Percentiles rank a stretch among this genome's conserved stretches.
Evolutionary conservation across 371 early-diverging fungal genomes (phyloP).

Genomic region (Rhizopus arrhizus): DNA sequence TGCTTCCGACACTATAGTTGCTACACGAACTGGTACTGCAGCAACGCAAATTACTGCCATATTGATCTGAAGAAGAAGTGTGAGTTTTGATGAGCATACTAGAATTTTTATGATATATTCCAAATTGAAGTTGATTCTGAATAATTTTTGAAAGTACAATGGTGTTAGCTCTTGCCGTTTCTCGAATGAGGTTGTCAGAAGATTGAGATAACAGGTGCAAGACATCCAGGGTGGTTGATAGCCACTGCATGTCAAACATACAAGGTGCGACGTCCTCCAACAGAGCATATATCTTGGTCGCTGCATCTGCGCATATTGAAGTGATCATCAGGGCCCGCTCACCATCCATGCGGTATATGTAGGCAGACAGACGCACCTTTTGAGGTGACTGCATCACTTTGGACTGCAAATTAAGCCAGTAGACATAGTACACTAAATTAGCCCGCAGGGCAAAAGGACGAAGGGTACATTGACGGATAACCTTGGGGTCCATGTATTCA

Average conservation of each 20-base stretch:
- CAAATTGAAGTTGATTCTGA: neutral
- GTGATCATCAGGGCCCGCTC: conserved; percentile 38
- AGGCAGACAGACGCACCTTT: conserved; percentile 24
- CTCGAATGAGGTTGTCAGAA: conserved; percentile 18
- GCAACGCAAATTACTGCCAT: too few relatives aligned
- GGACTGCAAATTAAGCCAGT: conserved; percentile 33
- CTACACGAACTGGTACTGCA: too few relatives aligned
- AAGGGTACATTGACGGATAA: conserved; percentile 18
- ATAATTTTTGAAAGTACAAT: neutral
- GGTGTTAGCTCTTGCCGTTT: conserved; percentile 24
- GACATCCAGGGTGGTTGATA: conserved; percentile 31
- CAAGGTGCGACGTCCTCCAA: conserved; percentile 30
- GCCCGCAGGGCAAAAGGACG: conserved; percentile 26
- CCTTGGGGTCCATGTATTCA: conserved; percentile 17
- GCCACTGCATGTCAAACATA: conserved; percentile 36
- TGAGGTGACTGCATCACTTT: conserved; percentile 32
- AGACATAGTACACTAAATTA: conserved; percentile 29
- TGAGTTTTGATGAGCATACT: neutral
- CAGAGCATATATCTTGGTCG: conserved; percentile 24
- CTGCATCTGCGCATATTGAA: conserved; percentile 40
- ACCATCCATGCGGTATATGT: conserved; percentile 26
- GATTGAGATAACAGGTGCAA: conserved; percentile 15
- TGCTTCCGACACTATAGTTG: too few relatives aligned
- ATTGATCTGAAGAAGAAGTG: too few relatives aligned
- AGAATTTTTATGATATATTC: neutral